Percentiles rank a stretch among this genome's conserved stretches.
Evolutionary conservation across 176 grass and related monocot genomes (phyloP).

Genomic region (Stipa capillata): DNA sequence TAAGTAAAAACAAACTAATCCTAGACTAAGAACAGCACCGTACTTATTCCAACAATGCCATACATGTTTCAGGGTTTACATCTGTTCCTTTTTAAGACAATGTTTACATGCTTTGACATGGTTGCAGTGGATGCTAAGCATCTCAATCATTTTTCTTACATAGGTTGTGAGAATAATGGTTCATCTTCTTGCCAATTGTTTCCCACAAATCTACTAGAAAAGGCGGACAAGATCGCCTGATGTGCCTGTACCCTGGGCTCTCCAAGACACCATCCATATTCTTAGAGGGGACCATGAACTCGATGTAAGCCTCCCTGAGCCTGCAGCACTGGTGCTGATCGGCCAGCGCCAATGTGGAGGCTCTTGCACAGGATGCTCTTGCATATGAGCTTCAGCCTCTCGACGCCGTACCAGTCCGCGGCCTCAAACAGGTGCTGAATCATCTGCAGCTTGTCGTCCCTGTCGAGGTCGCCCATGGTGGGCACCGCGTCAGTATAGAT

Average conservation of each 20-base stretch:
- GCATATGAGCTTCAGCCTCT: slow-evolving; percentile 13
- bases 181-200: background rate
- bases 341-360: slow-evolving; percentile 3
- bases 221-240: background rate
- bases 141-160: background rate
- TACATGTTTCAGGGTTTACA: background rate
- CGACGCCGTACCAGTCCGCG: background rate
- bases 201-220: background rate
- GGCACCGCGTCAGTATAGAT: background rate
- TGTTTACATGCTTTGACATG: too few relatives aligned
- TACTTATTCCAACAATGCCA: too few relatives aligned
- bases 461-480: background rate
- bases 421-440: background rate
- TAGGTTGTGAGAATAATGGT: background rate
- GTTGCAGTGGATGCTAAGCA: too few relatives aligned
- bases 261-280: background rate
- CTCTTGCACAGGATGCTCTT: background rate
- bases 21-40: too few relatives aligned
- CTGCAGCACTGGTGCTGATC: background rate
- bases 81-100: background rate
- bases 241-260: background rate
- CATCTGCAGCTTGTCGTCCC: background rate
- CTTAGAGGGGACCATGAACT: slow-evolving; percentile 3
- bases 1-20: too few relatives aligned
- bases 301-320: slow-evolving; percentile 15